Conservation (phyloP, 2,329 filamentous ascomycete species). For the Hypoxylon sp. region DNA sequence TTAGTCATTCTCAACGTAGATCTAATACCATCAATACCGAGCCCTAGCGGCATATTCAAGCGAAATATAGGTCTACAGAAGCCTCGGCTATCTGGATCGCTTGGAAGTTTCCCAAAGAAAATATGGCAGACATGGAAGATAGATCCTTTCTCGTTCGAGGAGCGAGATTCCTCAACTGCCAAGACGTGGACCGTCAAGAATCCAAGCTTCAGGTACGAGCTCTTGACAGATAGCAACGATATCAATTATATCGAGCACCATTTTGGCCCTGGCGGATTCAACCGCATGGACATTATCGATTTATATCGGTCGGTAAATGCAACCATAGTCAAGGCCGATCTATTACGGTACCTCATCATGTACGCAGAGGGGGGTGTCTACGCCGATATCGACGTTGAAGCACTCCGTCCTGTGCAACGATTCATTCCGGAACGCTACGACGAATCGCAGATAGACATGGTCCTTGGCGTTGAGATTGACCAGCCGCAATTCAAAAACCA, state of each 20-base stretch:
- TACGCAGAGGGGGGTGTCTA: constrained; percentile 74
- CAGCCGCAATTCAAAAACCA: constrained; percentile 75
- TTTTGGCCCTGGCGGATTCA: constrained; percentile 74
- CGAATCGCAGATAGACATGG: constrained; percentile 75
- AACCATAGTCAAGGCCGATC: constrained; percentile 72
- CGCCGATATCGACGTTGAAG: constrained; percentile 62
- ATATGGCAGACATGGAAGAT: constrained; percentile 86
- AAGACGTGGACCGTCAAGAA: constrained; percentile 77
- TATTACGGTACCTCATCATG: constrained; percentile 77
- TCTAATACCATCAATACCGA: constrained; percentile 31
- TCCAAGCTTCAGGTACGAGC: constrained; percentile 76
- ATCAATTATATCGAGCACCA: constrained; percentile 77
- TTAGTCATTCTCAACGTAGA: constrained; percentile 64
- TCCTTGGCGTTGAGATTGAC: constrained; percentile 80
- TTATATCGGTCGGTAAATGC: constrained; percentile 72
- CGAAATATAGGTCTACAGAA: constrained; percentile 24
- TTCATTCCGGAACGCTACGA: constrained; percentile 76
- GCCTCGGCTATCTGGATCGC: constrained; percentile 40
- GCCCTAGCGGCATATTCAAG: constrained; percentile 21
- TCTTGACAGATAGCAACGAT: constrained; percentile 78
- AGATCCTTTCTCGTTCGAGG: constrained; percentile 75
- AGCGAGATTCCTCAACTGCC: constrained; percentile 72
- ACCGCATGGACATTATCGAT: constrained; percentile 76
- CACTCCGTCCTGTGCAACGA: constrained; percentile 57
- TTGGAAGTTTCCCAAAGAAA: constrained; percentile 70